phyloP scores from a whole-genome alignment of 75 land plant genomes.

The Pinus tabuliformis region DNA sequence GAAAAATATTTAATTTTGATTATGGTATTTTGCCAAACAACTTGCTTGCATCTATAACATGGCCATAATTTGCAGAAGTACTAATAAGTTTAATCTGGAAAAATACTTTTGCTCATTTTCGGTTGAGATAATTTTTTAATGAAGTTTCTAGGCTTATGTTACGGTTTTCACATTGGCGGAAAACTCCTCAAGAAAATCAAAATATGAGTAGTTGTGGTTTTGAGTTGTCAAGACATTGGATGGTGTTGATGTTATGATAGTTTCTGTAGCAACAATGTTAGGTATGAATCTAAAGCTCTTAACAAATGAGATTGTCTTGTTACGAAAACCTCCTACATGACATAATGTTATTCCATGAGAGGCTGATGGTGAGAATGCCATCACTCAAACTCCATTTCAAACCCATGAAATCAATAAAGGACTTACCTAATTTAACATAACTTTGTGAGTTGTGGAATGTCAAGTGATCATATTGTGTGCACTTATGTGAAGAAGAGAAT shows the following conservation, averaged over 20 bases:
- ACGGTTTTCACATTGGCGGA: not conserved
- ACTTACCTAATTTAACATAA: not conserved
- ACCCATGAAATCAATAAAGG: not conserved
- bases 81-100: not conserved
- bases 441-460: not conserved
- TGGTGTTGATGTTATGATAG: not conserved
- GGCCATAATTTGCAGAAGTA: not conserved
- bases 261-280: not conserved
- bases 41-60: not conserved
- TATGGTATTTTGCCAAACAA: not conserved
- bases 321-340: not conserved
- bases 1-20: constrained; percentile 14
- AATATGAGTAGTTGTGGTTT: not conserved
- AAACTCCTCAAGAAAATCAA: not conserved
- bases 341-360: not conserved
- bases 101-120: not conserved
- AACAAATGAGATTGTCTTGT: too few relatives aligned
- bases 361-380: not conserved
- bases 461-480: too few relatives aligned
- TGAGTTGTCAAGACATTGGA: not conserved
- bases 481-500: too few relatives aligned
- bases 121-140: not conserved
- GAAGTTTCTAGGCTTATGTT: not conserved
- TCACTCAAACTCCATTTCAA: not conserved
- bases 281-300: not conserved